phyloP scores from a whole-genome alignment of 73 alveolate genomes.

The Urostyla sp. region DNA sequence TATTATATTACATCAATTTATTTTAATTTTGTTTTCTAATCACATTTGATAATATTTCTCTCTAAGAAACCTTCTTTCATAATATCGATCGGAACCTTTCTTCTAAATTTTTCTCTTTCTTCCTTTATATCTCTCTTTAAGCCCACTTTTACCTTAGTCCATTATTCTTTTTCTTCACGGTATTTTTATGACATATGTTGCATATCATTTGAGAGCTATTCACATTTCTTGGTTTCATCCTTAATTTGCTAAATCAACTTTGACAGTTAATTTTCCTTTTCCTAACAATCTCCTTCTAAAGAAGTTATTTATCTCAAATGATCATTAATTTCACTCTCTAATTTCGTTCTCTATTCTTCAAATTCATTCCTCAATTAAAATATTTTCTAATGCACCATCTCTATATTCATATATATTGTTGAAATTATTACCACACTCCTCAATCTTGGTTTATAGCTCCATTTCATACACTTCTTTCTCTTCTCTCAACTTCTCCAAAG shows the following conservation, averaged over 20 bases:
- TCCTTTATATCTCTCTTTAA: constrained; percentile 1
- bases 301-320: not conserved
- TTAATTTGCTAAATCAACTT: not conserved
- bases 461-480: not conserved
- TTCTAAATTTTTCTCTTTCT: not conserved
- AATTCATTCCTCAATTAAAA: not conserved
- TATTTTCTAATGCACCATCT: constrained; percentile 10
- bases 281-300: not conserved
- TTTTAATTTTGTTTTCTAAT: not conserved
- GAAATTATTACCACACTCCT: not conserved
- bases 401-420: not conserved
- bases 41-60: not conserved
- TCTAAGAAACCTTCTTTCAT: not conserved
- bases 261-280: not conserved
- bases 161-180: not conserved
- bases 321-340: not conserved
- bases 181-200: not conserved
- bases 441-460: constrained; percentile 21
- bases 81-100: constrained; percentile 13
- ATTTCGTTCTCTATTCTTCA: not conserved
- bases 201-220: not conserved
- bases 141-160: not conserved
- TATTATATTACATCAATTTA: not conserved
- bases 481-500: not conserved
- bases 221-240: not conserved